Percentiles rank a stretch among this genome's conserved stretches.
Evolutionary conservation across 2,329 filamentous ascomycete species (phyloP).

Genomic region (Diaporthe aspalathi): DNA sequence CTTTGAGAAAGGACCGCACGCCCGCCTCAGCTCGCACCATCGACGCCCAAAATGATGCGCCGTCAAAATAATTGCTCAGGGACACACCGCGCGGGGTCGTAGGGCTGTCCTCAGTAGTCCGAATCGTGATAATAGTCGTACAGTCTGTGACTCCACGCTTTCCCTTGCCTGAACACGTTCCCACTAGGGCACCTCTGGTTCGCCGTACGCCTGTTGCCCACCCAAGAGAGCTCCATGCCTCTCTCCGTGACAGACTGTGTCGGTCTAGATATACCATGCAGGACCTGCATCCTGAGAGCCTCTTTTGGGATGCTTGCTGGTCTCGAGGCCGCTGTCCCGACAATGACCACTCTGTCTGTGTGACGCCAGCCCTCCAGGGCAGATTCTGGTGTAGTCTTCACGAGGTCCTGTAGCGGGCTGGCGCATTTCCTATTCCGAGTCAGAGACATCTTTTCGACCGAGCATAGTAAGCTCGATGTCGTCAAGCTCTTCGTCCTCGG

Average conservation of each 20-base stretch:
- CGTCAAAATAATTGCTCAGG: background rate
- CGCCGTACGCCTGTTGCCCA: background rate
- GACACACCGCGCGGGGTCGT: background rate
- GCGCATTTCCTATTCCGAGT: slow-evolving; percentile 45
- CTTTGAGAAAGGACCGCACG: no score
- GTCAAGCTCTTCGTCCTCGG: slow-evolving; percentile 61
- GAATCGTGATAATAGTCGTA: background rate
- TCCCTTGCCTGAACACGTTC: background rate
- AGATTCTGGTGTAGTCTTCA: background rate
- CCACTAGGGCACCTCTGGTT: background rate
- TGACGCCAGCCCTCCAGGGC: background rate
- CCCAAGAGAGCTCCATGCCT: no score
- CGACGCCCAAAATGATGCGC: background rate
- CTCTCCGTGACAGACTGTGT: background rate
- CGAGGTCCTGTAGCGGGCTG: background rate
- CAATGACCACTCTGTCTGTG: background rate
- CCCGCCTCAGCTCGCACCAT: background rate
- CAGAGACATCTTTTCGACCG: slow-evolving; percentile 48
- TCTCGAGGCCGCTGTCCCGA: background rate
- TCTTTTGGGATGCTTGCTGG: background rate
- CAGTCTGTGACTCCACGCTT: background rate
- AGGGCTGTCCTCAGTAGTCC: background rate
- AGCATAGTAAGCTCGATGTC: slow-evolving; percentile 52
- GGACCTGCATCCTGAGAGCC: background rate
- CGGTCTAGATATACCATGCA: background rate